Evolutionary conservation across 169 alveolate species (phyloP).

Genomic region (Cytauxzoon felis): DNA sequence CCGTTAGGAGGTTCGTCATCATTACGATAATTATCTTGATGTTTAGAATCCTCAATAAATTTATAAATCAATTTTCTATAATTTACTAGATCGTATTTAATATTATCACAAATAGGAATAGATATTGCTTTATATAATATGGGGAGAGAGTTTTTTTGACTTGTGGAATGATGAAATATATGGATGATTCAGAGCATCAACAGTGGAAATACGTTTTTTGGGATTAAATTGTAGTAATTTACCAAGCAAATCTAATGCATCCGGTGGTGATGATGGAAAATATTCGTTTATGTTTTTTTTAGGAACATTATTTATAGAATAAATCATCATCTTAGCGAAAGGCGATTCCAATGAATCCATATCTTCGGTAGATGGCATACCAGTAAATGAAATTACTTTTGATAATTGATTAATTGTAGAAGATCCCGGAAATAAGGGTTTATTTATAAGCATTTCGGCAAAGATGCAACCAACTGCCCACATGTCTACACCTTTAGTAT

Average conservation of each 20-base stretch:
- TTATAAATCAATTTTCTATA: constrained; percentile 50
- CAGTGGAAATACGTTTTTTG: constrained; percentile 49
- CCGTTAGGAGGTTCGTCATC: too few relatives aligned
- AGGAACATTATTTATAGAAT: constrained; percentile 14
- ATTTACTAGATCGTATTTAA: constrained; percentile 57
- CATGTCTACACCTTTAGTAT: constrained; percentile 99
- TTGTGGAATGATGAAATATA: constrained; percentile 52
- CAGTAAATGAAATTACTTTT: constrained; percentile 88
- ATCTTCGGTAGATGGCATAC: constrained; percentile 88
- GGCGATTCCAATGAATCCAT: constrained; percentile 85
- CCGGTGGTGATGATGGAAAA: constrained; percentile 49
- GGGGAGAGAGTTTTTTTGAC: constrained; percentile 32
- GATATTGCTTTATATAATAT: constrained; percentile 22
- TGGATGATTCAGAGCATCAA: constrained; percentile 61
- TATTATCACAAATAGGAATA: constrained; percentile 57
- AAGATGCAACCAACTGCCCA: constrained; percentile 99
- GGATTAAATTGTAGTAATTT: constrained; percentile 60
- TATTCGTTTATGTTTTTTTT: constrained; percentile 28
- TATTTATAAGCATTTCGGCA: constrained; percentile 93
- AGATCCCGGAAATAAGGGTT: constrained; percentile 97
- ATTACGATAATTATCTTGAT: too few relatives aligned
- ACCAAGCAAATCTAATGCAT: constrained; percentile 45
- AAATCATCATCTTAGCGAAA: constrained; percentile 62
- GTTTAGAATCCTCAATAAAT: constrained; percentile 55
- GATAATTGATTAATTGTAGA: constrained; percentile 96